Evolutionary conservation across 495 filamentous ascomycete species (phyloP), one percentile per base, ranked within the genome.

Genomic region (Penicillium alfredii): DNA sequence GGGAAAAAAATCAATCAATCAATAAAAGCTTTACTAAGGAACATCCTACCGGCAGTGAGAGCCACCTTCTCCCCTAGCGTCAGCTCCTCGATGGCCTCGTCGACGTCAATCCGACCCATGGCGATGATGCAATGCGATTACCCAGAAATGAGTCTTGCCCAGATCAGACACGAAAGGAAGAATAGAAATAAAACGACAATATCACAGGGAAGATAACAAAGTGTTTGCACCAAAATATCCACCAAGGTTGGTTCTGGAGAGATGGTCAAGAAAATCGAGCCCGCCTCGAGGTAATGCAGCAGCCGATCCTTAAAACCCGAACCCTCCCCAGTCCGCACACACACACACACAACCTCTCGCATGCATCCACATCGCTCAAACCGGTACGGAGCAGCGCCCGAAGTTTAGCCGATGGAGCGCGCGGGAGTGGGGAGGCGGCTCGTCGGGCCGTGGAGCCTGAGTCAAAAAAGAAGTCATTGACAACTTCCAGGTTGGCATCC

Each of bases 21-120:
- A n/a, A n/a, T n/a, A n/a, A n/a, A n/a, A n/a, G n/a, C n/a, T n/a
- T n/a, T n/a, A n/a, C n/a, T n/a, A n/a, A n/a, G 42, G 33, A 12
- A 9, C 17, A 17, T 40, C 58, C 45, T 55, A 77, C 76, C 77
- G 13, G 75, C 68, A 31, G 79, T 66, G 14, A 84, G 66, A 22
- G 73, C 74, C 11, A 77, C 67, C 52, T 84, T 82, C 55, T 84
- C 79, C 7, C 66, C 66, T 29, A 74, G 53, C 4, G 69, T 77
- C 31, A 84, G 71, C 67, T 81, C 71, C 41, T 72, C 65, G 27
- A 84, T 66, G 8, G 74, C 60, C 40, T 74, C 68, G 44, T 82
- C 78, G 23, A 84, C 75, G 41, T 82, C 65, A 29, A 82, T 66
- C 32, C 69, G 70, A 34, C 68, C 64, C 73, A 82, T 82, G 40